These are phyloP conservation scores for Trichosanthes cucumerina DNA, from an alignment of 306 rosid species.

Conservation along the genomic window DNA sequence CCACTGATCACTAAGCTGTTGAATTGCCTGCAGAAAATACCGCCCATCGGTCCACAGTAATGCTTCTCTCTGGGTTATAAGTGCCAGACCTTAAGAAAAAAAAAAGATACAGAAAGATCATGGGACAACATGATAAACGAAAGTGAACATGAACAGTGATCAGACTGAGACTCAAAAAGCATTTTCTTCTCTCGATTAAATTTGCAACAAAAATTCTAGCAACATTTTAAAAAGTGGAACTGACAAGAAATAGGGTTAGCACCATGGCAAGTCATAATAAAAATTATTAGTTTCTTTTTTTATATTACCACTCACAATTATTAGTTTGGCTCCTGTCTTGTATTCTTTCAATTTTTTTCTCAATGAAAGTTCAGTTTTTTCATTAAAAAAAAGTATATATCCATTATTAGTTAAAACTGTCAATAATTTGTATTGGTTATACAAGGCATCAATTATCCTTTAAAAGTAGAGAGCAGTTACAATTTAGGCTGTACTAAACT, in stretches of 20 bases:
- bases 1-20: constrained; percentile 80
- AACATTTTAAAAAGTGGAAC: neutral
- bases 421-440: neutral
- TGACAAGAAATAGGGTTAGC: neutral
- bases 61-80: constrained; percentile 61
- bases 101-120: neutral
- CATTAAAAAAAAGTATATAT: too few species aligned
- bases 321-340: too few species aligned
- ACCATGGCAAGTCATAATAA: neutral
- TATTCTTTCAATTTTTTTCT: too few species aligned
- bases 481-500: neutral
- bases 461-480: neutral
- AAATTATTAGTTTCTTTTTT: neutral
- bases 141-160: neutral
- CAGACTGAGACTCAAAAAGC: neutral
- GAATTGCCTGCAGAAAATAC: constrained; percentile 85
- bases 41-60: constrained; percentile 96
- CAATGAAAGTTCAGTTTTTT: too few species aligned
- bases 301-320: too few species aligned
- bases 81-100: constrained; percentile 58
- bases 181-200: neutral
- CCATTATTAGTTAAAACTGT: neutral
- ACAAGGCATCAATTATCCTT: neutral
- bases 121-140: neutral
- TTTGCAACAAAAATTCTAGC: neutral